Evolutionary conservation across 805 yeast genomes (phyloP).

Genomic region (Metschnikowia koreensis): DNA sequence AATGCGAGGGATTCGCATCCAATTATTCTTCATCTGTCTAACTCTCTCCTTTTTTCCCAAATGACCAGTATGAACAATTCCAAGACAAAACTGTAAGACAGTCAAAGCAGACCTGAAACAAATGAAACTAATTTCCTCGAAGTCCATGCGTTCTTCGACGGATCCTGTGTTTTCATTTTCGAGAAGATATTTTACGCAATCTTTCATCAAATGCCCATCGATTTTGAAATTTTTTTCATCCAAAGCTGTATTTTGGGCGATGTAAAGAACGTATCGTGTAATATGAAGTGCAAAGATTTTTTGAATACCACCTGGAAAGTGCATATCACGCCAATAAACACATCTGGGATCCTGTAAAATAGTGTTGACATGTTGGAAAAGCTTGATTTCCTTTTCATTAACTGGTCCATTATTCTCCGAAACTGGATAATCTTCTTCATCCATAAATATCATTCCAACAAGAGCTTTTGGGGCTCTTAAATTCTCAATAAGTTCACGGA

Average conservation of each 20-base stretch:
- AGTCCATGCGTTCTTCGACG: background rate
- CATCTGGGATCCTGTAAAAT: constrained; percentile 1
- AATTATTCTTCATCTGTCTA: background rate
- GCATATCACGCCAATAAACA: background rate
- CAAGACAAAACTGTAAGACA: background rate
- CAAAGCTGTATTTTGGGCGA: background rate
- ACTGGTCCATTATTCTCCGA: background rate
- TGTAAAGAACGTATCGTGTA: background rate
- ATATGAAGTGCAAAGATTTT: background rate
- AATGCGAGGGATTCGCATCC: background rate
- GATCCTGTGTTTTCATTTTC: background rate
- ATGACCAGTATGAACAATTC: background rate
- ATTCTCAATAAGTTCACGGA: background rate
- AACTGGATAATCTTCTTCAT: background rate
- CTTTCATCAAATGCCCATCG: background rate
- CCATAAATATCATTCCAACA: background rate
- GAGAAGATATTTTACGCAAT: background rate
- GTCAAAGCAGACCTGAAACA: background rate
- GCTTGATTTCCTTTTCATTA: background rate
- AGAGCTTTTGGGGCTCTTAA: background rate
- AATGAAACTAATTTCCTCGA: background rate
- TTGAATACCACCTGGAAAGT: background rate
- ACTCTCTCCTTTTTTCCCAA: background rate
- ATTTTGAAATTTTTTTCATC: background rate
- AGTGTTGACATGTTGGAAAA: background rate